phyloP scores from a whole-genome alignment of 768 basidiomycete genomes.

The Paxillus ammoniavirescens region DNA sequence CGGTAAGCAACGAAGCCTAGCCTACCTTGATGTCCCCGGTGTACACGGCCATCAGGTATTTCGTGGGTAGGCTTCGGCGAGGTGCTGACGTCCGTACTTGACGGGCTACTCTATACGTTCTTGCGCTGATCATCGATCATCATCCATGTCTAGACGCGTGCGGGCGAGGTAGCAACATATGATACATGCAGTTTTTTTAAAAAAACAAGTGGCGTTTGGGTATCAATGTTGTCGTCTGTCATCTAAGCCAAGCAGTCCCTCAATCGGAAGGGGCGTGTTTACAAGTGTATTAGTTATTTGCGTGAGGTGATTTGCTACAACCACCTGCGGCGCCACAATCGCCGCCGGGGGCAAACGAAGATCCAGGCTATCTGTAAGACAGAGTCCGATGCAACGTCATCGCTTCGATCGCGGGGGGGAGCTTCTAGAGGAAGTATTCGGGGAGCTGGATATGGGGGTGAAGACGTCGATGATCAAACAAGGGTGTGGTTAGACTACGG shows the following conservation, averaged over 20 bases:
- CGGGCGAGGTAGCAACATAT: not conserved
- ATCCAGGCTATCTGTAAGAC: constrained; percentile 7
- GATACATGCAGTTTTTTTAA: not conserved
- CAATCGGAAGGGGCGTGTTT: not conserved
- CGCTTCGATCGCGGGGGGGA: not conserved
- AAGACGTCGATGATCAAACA: not conserved
- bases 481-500: not conserved
- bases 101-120: not conserved
- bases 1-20: not conserved
- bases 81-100: not conserved
- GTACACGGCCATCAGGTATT: not conserved
- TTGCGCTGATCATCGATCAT: not conserved
- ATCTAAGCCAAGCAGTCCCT: not conserved
- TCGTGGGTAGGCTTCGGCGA: not conserved
- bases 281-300: constrained; percentile 2
- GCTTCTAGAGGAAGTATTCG: constrained; percentile 66
- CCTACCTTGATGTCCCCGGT: not conserved
- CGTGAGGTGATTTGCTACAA: constrained; percentile 1
- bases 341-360: constrained; percentile 6
- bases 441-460: constrained; percentile 50
- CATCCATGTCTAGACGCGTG: not conserved
- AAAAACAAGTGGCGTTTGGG: not conserved
- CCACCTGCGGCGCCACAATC: constrained; percentile 7
- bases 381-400: not conserved
- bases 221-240: constrained; percentile 5